Percentiles rank a stretch among this genome's conserved stretches.
These are phyloP conservation scores for Cryptosporidium meleagridis DNA, from an alignment of 169 alveolate species.

Conservation along the genomic window DNA sequence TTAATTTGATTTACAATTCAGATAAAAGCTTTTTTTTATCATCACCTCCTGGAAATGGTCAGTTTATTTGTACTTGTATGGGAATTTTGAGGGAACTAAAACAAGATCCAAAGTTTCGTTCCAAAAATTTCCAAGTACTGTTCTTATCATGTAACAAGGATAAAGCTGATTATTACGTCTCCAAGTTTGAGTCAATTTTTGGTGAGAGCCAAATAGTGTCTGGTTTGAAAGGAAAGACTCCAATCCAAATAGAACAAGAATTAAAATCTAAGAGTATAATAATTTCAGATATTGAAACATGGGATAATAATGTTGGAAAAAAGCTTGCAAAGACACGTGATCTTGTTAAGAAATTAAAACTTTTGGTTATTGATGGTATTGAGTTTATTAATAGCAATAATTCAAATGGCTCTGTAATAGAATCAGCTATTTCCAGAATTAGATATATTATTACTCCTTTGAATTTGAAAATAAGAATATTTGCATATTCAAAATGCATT, in stretches of 20 bases:
- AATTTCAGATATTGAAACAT: conserved; percentile 41
- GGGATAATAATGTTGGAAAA: conserved; percentile 50
- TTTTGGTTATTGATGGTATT: conserved; percentile 29
- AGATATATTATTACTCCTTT: conserved; percentile 63
- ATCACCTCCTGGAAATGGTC: conserved; percentile 63
- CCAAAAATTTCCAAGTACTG: conserved; percentile 17
- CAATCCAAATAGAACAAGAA: background rate
- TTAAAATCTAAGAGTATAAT: background rate
- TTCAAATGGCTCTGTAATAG: conserved; percentile 14
- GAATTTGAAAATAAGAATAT: conserved; percentile 25
- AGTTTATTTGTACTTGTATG: conserved; percentile 65
- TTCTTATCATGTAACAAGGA: conserved; percentile 39
- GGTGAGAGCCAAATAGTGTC: conserved; percentile 5
- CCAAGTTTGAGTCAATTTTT: conserved; percentile 13
- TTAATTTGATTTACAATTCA: conserved; percentile 56
- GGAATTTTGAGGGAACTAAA: conserved; percentile 43
- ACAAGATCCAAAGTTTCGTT: background rate
- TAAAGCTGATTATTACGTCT: background rate
- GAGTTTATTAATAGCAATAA: conserved; percentile 6
- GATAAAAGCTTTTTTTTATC: conserved; percentile 44
- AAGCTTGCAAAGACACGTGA: conserved; percentile 10
- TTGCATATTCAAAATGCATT: conserved; percentile 62
- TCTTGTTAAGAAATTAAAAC: conserved; percentile 12
- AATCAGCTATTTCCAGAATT: conserved; percentile 53
- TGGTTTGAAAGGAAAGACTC: background rate